Evolutionary conservation across 306 rosid species (phyloP), one percentile per base, ranked within the genome.

Genomic region (Quercus parvula): DNA sequence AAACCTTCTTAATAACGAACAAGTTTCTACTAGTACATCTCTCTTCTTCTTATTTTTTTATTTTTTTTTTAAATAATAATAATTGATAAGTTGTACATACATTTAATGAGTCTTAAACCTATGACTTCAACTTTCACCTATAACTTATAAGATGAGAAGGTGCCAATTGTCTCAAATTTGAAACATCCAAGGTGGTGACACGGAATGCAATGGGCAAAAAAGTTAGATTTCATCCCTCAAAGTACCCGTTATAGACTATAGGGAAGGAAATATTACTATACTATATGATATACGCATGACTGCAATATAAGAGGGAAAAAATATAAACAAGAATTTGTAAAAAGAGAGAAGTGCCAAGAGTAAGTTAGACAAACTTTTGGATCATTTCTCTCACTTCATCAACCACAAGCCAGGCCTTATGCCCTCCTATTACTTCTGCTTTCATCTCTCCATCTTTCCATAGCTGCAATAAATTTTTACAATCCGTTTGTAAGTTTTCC

Each of bases 401-500:
- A 8, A 86, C 81, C 64, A 94, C 99, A 79, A 91, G 83, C 99
- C 98, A 93, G 0, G 89, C 97, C 83, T 90, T 85, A 67, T 95
- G 99, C 64, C 97, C 98, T 64, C 98, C 98, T 62, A 92, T 89
- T 0, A 92, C 94, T 89, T 95, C 97, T 56, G 73, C 94, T 75
- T 92, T 93, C 88, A 90, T 88, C 81, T 95, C 96, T 73, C 99
- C 98, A 79, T 95, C 97, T 82, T 91, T 91, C 98, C 99, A 95
- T 52, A 95, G 28, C 98, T 91, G 92, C 84, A 84, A 78, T 57
- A 4, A 64, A 74, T 56, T 77, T 74, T 12, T 19, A 6, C 10
- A 76, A 27, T 57, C 28, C 15, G 0, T 35, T 77, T 51, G 22
- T 3, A 67, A 75, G 24, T 49, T 81, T 67, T 62, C 59, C 28